A percentile compares a stretch with the other conserved stretches of the same genome.
These are phyloP conservation scores for Ophiostoma quercus DNA, from an alignment of 2,329 filamentous ascomycete genomes.

Conservation along the genomic window DNA sequence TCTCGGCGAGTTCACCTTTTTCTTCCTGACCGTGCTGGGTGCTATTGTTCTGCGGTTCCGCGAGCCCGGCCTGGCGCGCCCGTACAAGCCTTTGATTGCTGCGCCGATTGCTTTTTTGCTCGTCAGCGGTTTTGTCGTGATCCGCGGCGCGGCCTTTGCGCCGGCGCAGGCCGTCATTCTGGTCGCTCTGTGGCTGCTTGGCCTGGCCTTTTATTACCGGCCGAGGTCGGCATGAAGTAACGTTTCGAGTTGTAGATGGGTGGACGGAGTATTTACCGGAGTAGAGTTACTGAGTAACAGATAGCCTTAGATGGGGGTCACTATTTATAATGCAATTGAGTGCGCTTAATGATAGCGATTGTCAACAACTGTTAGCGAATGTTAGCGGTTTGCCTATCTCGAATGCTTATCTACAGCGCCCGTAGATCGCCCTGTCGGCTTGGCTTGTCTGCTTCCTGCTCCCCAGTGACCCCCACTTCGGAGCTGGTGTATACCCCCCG, in stretches of 20 bases:
- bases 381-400: not conserved
- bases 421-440: not conserved
- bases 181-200: slow-evolving; percentile 47
- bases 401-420: not conserved
- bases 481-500: not conserved
- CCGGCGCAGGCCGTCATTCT: slow-evolving; percentile 50
- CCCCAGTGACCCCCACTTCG: slow-evolving; percentile 1
- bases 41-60: slow-evolving; percentile 52
- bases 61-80: slow-evolving; percentile 50
- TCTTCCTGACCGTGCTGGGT: slow-evolving; percentile 57
- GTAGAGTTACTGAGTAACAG: not conserved
- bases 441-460: not conserved
- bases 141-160: slow-evolving; percentile 55
- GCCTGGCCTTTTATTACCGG: slow-evolving; percentile 39
- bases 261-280: not conserved
- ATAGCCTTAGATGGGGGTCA: slow-evolving; percentile 14
- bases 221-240: slow-evolving; percentile 14
- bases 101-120: slow-evolving; percentile 50
- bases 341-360: slow-evolving; percentile 1
- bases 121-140: slow-evolving; percentile 56
- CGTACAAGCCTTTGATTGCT: slow-evolving; percentile 50
- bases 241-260: not conserved
- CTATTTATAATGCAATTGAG: slow-evolving; percentile 10
- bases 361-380: not conserved
- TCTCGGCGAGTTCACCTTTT: slow-evolving; percentile 57